Evolutionary conservation across 352 stramenopile species (phyloP).

Genomic region (Globisporangium alternatum): DNA sequence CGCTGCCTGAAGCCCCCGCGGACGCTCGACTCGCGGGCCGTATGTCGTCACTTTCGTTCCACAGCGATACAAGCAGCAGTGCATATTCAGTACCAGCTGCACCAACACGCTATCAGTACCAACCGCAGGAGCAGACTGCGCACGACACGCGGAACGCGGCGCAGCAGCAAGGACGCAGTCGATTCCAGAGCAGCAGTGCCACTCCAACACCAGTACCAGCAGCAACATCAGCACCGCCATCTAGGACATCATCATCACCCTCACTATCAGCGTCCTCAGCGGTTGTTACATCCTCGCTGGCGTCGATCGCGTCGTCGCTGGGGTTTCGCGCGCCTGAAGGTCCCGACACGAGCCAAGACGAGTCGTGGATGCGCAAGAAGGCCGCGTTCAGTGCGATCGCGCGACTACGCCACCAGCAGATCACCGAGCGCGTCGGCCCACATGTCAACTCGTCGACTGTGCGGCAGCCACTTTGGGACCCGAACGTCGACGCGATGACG

Average conservation of each 20-base stretch:
- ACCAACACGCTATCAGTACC: neutral
- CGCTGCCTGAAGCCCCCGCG: slow-evolving; percentile 2
- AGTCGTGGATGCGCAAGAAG: slow-evolving; percentile 13
- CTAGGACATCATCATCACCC: neutral
- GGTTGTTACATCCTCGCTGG: neutral
- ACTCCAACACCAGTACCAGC: neutral
- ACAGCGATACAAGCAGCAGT: neutral
- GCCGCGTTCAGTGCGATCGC: slow-evolving; percentile 8
- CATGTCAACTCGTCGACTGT: neutral
- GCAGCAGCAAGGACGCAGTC: slow-evolving; percentile 13
- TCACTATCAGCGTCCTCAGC: slow-evolving; percentile 6
- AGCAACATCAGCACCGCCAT: neutral
- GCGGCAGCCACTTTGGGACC: slow-evolving; percentile 8
- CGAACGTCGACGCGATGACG: slow-evolving; percentile 10
- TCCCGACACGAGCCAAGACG: slow-evolving; percentile 8
- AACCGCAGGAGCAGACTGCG: neutral
- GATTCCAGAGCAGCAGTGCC: neutral
- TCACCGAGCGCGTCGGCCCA: slow-evolving; percentile 24
- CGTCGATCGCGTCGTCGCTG: slow-evolving; percentile 12
- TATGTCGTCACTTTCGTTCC: neutral
- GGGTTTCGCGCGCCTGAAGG: slow-evolving; percentile 4
- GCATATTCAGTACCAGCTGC: neutral
- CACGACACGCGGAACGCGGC: neutral
- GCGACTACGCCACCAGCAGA: slow-evolving; percentile 12
- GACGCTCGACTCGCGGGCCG: neutral